These are phyloP conservation scores for Ceratocystis destructans DNA, from an alignment of 2,329 filamentous ascomycete genomes.

Conservation along the genomic window DNA sequence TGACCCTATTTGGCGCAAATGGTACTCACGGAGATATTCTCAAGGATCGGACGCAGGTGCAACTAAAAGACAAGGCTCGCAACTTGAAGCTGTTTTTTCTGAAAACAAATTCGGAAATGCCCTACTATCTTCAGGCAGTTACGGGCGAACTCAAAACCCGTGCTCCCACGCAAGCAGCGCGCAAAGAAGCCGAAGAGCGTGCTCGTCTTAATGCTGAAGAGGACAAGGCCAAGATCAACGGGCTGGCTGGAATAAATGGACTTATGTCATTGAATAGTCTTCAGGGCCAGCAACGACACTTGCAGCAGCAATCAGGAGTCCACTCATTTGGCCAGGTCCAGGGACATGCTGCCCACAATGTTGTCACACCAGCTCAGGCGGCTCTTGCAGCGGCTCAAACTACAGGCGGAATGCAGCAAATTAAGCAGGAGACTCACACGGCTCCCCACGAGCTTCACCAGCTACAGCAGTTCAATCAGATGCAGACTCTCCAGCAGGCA, in stretches of 20 bases:
- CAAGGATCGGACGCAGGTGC: constrained; percentile 80
- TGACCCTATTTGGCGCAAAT: constrained; percentile 67
- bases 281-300: constrained; percentile 20
- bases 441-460: constrained; percentile 19
- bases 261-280: constrained; percentile 20
- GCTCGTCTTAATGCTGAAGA: constrained; percentile 45
- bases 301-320: constrained; percentile 23
- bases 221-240: constrained; percentile 45
- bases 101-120: constrained; percentile 83
- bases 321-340: constrained; percentile 25
- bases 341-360: constrained; percentile 23
- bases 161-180: constrained; percentile 58
- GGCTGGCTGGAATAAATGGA: constrained; percentile 28
- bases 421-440: constrained; percentile 6
- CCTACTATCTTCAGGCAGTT: constrained; percentile 73
- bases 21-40: constrained; percentile 71
- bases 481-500: constrained; percentile 24
- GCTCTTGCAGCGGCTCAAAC: constrained; percentile 15
- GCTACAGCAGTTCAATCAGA: constrained; percentile 24
- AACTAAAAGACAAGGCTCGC: constrained; percentile 81
- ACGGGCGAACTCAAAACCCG: constrained; percentile 81
- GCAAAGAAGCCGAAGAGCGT: constrained; percentile 53
- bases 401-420: neutral
- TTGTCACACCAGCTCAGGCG: constrained; percentile 19
- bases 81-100: constrained; percentile 86